A percentile compares a stretch with the other conserved stretches of the same genome.
Conservation (phyloP, 768 basidiomycete genomes). For the Rhodotorula graminis region DNA sequence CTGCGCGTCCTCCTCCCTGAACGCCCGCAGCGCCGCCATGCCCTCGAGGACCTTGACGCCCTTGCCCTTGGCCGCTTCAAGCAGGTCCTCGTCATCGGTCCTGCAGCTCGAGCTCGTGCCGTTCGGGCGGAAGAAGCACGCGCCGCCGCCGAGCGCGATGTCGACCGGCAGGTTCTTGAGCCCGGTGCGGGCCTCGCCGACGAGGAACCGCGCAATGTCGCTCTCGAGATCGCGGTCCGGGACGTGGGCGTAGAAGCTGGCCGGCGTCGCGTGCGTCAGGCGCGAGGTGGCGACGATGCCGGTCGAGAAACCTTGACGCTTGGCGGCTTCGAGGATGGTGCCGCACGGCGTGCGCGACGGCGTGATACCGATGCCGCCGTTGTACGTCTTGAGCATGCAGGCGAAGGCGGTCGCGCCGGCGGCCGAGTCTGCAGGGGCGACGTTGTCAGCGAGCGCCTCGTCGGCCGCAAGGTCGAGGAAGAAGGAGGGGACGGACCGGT, state of each 20-base stretch:
- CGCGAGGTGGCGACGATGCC: slow-evolving; percentile 41
- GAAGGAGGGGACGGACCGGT: slow-evolving; percentile 11
- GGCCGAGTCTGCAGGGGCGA: slow-evolving; percentile 39
- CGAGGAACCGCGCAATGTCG: slow-evolving; percentile 39
- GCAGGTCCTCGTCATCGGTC: slow-evolving; percentile 37
- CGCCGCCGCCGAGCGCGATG: slow-evolving; percentile 43
- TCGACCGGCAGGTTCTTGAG: slow-evolving; percentile 40
- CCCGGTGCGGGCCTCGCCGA: slow-evolving; percentile 28
- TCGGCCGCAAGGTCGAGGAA: not conserved
- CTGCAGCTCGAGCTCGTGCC: slow-evolving; percentile 36
- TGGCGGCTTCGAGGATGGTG: slow-evolving; percentile 44
- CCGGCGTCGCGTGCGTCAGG: slow-evolving; percentile 42
- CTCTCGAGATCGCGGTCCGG: slow-evolving; percentile 39
- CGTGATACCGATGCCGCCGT: slow-evolving; percentile 41
- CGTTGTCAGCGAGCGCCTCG: not conserved
- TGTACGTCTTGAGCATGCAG: slow-evolving; percentile 42
- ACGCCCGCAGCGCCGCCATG: slow-evolving; percentile 27
- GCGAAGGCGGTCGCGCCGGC: slow-evolving; percentile 45
- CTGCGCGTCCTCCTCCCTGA: slow-evolving; percentile 16
- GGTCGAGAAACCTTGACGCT: slow-evolving; percentile 39
- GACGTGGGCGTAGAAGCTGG: slow-evolving; percentile 42
- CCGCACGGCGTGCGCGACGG: slow-evolving; percentile 34
- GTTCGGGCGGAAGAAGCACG: slow-evolving; percentile 41
- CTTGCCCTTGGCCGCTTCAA: slow-evolving; percentile 22
- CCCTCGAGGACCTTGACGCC: slow-evolving; percentile 34